Base-by-base conservation (phyloP, 768 basidiomycete species). In the Boletus pseudopeckii region DNA sequence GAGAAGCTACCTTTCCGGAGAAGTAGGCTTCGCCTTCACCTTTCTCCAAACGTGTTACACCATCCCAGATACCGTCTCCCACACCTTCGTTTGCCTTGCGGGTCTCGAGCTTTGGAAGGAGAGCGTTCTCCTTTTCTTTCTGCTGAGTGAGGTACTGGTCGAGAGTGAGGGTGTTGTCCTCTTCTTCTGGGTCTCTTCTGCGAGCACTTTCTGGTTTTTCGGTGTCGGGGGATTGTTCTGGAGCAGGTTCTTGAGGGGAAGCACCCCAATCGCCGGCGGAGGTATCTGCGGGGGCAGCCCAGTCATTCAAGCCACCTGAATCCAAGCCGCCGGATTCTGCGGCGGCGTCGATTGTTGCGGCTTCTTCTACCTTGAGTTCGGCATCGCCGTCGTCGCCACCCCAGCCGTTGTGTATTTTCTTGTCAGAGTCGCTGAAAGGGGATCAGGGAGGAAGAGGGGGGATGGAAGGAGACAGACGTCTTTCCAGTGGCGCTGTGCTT, bases 331-430 rank as follows among this genome's bases (percentile, higher is more conserved):
- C 45, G 5, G 67, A 56, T 65, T 90, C 88, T 22, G 71, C 78
- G 22, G 74, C 76, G 38, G 85, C 90, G 66, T 96, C 93, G 59
- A 71, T 76, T 44, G 73, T 80, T 50, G 88, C 96, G 28, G 82
- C 86, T 55, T 83, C 73, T 71, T 98, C 95, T 33, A 78, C 80
- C 74, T 86, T 86, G 65, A 92, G 80, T 73, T 98, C 96, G 37
- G 88, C 71, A 61, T 76, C 80, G 62, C 89, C 92, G 63, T 94
- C 90, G 59, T 94, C 92, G 39, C 89, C 91, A 59, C 96, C 96
- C 96, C 96, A 98, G 60, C 86, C 88, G 68, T 92, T 89, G 70
- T 92, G 88, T 64, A 95, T 75, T 77, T 92, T 92, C 82, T 98
- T 98, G 62, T 94, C 90, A 42, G 91, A 88, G 75, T 98, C 96